phyloP scores from a whole-genome alignment of 495 filamentous ascomycete species.

The Choiromyces venosus region DNA sequence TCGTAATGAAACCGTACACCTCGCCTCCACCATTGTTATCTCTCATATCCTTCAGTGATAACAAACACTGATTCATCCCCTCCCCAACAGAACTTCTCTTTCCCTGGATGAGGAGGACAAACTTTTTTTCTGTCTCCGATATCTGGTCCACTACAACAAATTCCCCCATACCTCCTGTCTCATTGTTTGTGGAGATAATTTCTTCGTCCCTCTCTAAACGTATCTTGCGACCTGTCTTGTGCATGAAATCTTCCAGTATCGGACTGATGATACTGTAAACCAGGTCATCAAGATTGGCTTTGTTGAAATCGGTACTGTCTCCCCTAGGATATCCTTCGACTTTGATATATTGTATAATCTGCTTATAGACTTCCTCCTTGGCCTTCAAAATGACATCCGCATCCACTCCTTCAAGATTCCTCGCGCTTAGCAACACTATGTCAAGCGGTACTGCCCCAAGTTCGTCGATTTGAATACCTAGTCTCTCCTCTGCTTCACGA shows the following conservation, averaged over 20 bases:
- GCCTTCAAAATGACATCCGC: too few species aligned
- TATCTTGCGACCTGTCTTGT: slow-evolving; percentile 13
- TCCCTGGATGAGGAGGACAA: slow-evolving; percentile 13
- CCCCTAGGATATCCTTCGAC: slow-evolving; percentile 16
- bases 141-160: slow-evolving; percentile 17
- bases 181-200: slow-evolving; percentile 5
- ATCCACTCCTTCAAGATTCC: too few species aligned
- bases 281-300: slow-evolving; percentile 18
- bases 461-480: not conserved
- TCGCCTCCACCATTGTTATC: slow-evolving; percentile 13
- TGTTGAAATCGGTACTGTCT: slow-evolving; percentile 14
- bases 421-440: not conserved
- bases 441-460: not conserved
- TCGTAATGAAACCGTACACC: slow-evolving; percentile 21
- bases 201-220: slow-evolving; percentile 11
- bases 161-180: slow-evolving; percentile 7
- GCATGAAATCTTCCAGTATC: slow-evolving; percentile 7
- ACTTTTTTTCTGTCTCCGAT: slow-evolving; percentile 10
- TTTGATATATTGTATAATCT: slow-evolving; percentile 17
- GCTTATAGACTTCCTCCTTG: slow-evolving; percentile 16
- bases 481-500: too few species aligned
- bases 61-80: slow-evolving; percentile 16
- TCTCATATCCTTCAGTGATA: slow-evolving; percentile 19
- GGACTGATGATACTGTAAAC: too few species aligned
- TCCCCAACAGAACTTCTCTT: slow-evolving; percentile 19